Base-by-base conservation (phyloP, 2,329 filamentous ascomycete genomes). In the Diaporthe helianthi region DNA sequence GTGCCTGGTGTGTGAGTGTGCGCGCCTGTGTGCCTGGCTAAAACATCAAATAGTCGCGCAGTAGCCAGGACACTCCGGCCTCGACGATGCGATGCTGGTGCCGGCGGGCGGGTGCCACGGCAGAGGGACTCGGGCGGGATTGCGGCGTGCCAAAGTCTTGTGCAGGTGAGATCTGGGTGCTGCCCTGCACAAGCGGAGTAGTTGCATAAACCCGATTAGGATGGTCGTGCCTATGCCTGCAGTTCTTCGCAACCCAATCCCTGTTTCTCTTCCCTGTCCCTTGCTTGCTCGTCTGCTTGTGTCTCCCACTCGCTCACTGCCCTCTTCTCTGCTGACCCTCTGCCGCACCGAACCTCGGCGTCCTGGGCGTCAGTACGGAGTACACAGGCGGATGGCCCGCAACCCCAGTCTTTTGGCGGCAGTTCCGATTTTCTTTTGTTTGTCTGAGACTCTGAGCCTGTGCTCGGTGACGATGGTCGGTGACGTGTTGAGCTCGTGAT, bases 241-340 rank as follows among this genome's bases (percentile, higher is more conserved):
- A 67, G 41, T 44, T 58, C 65, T 41, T 24, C 38, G 65, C 65
- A 67, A 44, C 49, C 41, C 65, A 55, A 67, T 51, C 65, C 65
- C 52, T 67, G 65, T 38, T 61, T 63, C 38, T 33, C 15, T 46
- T 63, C 58, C 58, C 58, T 44, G 52, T 67, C 44, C 52, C 51
- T 67, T 46, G 33, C 41, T 58, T 67, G 58, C 29, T 49, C 49
- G 41, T 47, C 51, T 67, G 58, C 29, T 49, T 63, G 41, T 47
- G 17, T 60, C 41, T 63, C 17, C 52, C 52, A 22, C 52, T 38
- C 36, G 13, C 36, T 38, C 36, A 38, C 29, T 19, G n/a, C 10
- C n/a, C 36, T 65, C 38, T 31, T 65, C 38, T 31, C 49, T 46
- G 26, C 31, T 41, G 41, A 22, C 12, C 17, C 33, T 58, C 19